phyloP scores from a whole-genome alignment of 495 filamentous ascomycete genomes.

The Penicillium cataractarum region DNA sequence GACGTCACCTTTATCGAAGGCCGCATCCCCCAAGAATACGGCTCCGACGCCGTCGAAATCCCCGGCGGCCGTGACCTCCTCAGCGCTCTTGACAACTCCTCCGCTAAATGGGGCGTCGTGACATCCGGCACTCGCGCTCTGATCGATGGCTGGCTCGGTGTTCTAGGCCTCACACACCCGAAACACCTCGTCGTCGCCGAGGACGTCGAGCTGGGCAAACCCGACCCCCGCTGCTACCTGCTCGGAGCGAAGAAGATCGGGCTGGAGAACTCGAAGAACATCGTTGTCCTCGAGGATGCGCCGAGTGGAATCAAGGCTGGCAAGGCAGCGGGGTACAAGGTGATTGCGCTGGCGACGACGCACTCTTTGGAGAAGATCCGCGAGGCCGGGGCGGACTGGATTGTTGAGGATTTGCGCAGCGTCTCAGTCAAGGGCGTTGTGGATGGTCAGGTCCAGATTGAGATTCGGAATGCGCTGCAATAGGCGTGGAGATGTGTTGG shows the following conservation, averaged over 20 bases:
- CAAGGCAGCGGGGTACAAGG: constrained; percentile 86
- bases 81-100: constrained; percentile 55
- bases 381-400: constrained; percentile 81
- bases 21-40: constrained; percentile 73
- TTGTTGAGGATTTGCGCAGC: constrained; percentile 78
- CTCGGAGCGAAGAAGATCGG: constrained; percentile 69
- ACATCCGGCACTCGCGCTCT: constrained; percentile 85
- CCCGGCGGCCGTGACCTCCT: constrained; percentile 67
- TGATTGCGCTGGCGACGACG: constrained; percentile 84
- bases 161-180: constrained; percentile 74
- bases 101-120: constrained; percentile 85
- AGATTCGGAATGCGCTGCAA: constrained; percentile 51
- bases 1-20: constrained; percentile 81
- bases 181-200: constrained; percentile 80
- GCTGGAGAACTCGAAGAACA: constrained; percentile 52
- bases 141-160: constrained; percentile 82
- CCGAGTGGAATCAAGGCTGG: constrained; percentile 90
- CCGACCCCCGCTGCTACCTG: constrained; percentile 78
- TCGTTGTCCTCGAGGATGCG: constrained; percentile 89
- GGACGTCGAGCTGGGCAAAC: constrained; percentile 85
- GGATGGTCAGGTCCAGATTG: constrained; percentile 58
- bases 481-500: neutral
- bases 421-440: constrained; percentile 60
- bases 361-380: constrained; percentile 73
- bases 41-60: constrained; percentile 79